phyloP scores from a whole-genome alignment of 345 rosid genomes.

The Camelina laxa region DNA sequence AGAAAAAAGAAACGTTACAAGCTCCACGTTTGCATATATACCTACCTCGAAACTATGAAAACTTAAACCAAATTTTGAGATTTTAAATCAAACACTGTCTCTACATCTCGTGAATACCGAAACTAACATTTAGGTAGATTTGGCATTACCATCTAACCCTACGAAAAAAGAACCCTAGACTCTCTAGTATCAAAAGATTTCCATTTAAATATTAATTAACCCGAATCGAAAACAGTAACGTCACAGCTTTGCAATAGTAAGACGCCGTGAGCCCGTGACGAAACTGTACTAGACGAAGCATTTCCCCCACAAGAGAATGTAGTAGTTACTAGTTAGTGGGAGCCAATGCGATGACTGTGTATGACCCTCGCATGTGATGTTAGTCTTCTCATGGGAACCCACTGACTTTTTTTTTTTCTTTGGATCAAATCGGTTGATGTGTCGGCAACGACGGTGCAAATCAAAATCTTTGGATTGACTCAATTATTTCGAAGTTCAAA shows the following conservation, averaged over 20 bases:
- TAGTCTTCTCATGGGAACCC: slow-evolving; percentile 7
- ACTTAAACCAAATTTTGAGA: slow-evolving; percentile 5
- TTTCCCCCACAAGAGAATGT: background rate
- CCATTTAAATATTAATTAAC: background rate
- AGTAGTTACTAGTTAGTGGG: slow-evolving; percentile 13
- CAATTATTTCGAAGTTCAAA: slow-evolving; percentile 12
- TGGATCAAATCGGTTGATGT: background rate
- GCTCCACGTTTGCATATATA: slow-evolving; percentile 32
- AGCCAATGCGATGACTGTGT: slow-evolving; percentile 1
- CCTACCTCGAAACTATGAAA: slow-evolving; percentile 18
- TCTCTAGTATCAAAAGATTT: background rate
- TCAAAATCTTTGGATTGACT: slow-evolving; percentile 11
- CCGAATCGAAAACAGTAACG: background rate
- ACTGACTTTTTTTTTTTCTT: background rate
- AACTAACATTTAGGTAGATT: slow-evolving; percentile 12
- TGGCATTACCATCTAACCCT: slow-evolving; percentile 15
- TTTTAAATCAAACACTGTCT: slow-evolving; percentile 1
- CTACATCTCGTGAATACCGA: background rate
- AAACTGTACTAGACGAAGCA: background rate
- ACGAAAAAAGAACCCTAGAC: background rate
- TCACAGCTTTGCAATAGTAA: slow-evolving; percentile 11
- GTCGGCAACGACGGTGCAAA: slow-evolving; percentile 27
- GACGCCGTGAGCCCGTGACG: slow-evolving; percentile 16
- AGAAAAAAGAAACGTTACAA: slow-evolving; percentile 5
- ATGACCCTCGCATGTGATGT: background rate